phyloP scores from a whole-genome alignment of 129 eudicot species.

The Scalesia atractyloides region DNA sequence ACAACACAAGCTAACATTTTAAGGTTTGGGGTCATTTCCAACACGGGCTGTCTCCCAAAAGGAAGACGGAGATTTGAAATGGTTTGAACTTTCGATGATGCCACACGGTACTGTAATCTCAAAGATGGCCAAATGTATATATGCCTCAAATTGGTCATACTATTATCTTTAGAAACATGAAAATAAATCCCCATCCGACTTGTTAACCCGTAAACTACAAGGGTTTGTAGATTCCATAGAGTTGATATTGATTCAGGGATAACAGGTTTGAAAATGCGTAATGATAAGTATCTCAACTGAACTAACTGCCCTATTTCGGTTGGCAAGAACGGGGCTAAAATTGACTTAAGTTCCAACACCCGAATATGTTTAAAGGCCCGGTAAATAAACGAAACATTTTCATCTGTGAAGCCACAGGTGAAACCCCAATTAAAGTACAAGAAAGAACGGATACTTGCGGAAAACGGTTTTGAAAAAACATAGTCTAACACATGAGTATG shows the following conservation, averaged over 20 bases:
- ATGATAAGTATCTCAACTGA: slow-evolving; percentile 41
- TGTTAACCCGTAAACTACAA: neutral
- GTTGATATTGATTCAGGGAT: slow-evolving; percentile 31
- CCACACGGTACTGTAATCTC: neutral
- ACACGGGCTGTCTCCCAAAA: neutral
- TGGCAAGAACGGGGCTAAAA: slow-evolving; percentile 9
- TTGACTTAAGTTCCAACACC: slow-evolving; percentile 25
- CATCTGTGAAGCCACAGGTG: neutral
- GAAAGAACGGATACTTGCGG: slow-evolving; percentile 19
- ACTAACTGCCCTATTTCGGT: slow-evolving; percentile 27
- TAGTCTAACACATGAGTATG: slow-evolving; percentile 14
- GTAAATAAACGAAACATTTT: neutral
- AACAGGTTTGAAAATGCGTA: neutral
- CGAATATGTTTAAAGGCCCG: slow-evolving; percentile 21
- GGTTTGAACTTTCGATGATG: slow-evolving; percentile 26
- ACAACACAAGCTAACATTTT: slow-evolving; percentile 22
- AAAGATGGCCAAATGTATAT: slow-evolving; percentile 1
- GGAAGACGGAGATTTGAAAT: slow-evolving; percentile 19
- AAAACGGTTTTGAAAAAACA: neutral
- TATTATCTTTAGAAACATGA: slow-evolving; percentile 1
- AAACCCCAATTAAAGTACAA: neutral
- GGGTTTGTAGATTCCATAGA: slow-evolving; percentile 26
- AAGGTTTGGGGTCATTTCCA: slow-evolving; percentile 29
- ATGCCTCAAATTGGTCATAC: slow-evolving; percentile 37
- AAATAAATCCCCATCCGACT: neutral